These are phyloP conservation scores for Gautieria morchelliformis DNA, from an alignment of 768 basidiomycete genomes.

Conservation along the genomic window DNA sequence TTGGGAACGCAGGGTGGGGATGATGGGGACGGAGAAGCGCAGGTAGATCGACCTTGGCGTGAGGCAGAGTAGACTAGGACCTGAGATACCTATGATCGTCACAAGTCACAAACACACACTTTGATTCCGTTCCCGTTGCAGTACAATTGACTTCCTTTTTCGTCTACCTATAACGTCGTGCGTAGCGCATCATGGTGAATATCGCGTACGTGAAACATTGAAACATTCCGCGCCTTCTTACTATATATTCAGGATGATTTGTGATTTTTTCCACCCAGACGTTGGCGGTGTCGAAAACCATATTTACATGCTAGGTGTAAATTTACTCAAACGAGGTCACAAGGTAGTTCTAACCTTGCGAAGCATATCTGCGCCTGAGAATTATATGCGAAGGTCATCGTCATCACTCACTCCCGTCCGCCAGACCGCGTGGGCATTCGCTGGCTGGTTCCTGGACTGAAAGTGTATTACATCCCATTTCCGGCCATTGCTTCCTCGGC, in stretches of 20 bases:
- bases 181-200: neutral
- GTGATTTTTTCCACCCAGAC: conserved; percentile 92
- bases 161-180: too few relatives aligned
- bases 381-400: conserved; percentile 56
- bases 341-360: conserved; percentile 39
- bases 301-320: conserved; percentile 85
- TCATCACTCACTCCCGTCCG: conserved; percentile 87
- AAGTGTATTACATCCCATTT: conserved; percentile 92
- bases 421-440: conserved; percentile 82
- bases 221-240: neutral
- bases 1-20: neutral
- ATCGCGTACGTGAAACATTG: conserved; percentile 4
- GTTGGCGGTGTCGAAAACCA: conserved; percentile 96
- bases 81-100: too few relatives aligned
- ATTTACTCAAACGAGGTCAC: conserved; percentile 75
- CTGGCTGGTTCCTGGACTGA: conserved; percentile 78
- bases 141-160: too few relatives aligned
- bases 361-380: neutral
- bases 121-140: too few relatives aligned
- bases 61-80: conserved; percentile 5
- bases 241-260: conserved; percentile 65
- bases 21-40: conserved; percentile 2
- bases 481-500: conserved; percentile 84
- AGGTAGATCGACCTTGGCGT: conserved; percentile 3
- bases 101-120: too few relatives aligned